These are phyloP conservation scores for Karstenula rhodostoma DNA, from an alignment of 2,329 filamentous ascomycete genomes.

Conservation along the genomic window DNA sequence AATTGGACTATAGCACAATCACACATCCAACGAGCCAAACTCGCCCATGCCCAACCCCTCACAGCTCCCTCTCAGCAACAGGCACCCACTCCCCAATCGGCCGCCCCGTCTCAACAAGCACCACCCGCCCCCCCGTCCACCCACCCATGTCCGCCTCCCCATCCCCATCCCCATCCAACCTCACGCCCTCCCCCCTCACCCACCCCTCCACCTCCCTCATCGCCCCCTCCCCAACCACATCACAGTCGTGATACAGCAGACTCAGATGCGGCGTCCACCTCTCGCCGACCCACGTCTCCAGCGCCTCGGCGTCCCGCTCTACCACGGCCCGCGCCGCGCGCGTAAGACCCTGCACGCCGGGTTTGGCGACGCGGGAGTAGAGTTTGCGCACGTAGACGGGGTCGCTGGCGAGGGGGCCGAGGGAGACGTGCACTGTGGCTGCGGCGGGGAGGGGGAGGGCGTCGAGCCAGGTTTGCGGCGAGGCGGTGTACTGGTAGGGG, in stretches of 20 bases:
- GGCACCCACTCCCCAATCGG: constrained; percentile 49
- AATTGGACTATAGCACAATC: no score
- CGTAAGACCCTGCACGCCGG: constrained; percentile 20
- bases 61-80: constrained; percentile 43
- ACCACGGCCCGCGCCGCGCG: constrained; percentile 34
- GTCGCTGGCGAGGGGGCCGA: constrained; percentile 45
- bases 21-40: no score
- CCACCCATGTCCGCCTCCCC: constrained; percentile 32
- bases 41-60: constrained; percentile 3
- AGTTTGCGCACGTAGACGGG: constrained; percentile 51
- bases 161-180: constrained; percentile 33
- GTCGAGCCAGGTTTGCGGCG: constrained; percentile 50
- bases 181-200: constrained; percentile 33
- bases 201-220: constrained; percentile 33
- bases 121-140: constrained; percentile 49
- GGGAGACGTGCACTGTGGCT: constrained; percentile 24
- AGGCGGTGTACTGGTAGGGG: constrained; percentile 13
- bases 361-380: constrained; percentile 47
- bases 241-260: constrained; percentile 49
- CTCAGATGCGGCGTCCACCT: constrained; percentile 51
- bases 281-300: constrained; percentile 41
- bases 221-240: constrained; percentile 28
- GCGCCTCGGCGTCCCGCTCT: constrained; percentile 33
- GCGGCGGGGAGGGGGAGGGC: constrained; percentile 33
- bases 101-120: constrained; percentile 51